A percentile compares a stretch with the other conserved stretches of the same genome.
These are phyloP conservation scores for Pleurotus eryngii DNA, from an alignment of 768 basidiomycete species.

Conservation along the genomic window DNA sequence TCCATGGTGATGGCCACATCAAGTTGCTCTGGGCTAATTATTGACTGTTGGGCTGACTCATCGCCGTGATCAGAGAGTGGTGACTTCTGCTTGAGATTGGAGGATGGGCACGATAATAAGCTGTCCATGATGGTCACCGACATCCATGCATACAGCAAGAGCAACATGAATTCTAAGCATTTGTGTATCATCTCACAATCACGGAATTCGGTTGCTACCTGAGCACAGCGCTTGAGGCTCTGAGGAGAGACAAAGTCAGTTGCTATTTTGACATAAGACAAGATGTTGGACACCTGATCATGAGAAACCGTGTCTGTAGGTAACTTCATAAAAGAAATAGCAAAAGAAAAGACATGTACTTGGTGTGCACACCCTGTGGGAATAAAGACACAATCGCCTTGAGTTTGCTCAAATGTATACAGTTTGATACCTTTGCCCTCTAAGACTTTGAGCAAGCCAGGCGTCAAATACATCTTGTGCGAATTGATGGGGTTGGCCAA, in stretches of 20 bases:
- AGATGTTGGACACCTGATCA: conserved; percentile 2
- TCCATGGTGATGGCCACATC: too few species aligned
- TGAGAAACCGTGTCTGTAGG: background rate
- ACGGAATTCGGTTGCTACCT: background rate
- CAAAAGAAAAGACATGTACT: conserved; percentile 31
- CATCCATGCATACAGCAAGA: background rate
- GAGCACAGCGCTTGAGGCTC: background rate
- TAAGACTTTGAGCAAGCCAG: conserved; percentile 49
- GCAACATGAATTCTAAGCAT: background rate
- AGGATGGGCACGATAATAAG: too few species aligned
- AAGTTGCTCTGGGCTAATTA: too few species aligned
- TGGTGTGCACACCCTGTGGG: conserved; percentile 68
- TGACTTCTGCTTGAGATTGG: background rate
- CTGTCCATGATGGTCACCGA: background rate
- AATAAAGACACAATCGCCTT: conserved; percentile 74
- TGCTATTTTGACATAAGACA: conserved; percentile 5
- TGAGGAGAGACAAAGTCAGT: background rate
- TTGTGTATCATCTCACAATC: background rate
- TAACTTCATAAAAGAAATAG: background rate
- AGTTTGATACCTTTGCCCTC: conserved; percentile 52
- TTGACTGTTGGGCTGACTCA: too few species aligned
- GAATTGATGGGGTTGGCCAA: conserved; percentile 2
- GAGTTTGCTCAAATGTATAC: conserved; percentile 62
- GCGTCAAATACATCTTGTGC: background rate
- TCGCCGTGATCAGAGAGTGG: too few species aligned